A percentile compares a stretch with the other conserved stretches of the same genome.
Conservation (phyloP, 495 filamentous ascomycete species). For the Daldinia concentrica region DNA sequence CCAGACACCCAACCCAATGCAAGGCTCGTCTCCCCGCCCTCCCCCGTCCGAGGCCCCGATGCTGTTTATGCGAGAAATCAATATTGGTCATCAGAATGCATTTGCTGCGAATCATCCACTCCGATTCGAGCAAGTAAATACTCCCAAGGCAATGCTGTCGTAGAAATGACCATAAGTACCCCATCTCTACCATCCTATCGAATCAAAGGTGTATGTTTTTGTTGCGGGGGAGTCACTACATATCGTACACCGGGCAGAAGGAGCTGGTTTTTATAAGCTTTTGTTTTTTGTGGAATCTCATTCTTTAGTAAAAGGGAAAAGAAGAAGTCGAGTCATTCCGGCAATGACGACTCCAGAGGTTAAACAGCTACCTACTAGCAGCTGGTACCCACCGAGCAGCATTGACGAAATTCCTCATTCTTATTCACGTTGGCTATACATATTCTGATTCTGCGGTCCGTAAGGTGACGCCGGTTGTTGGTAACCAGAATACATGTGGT, state of each 20-base stretch:
- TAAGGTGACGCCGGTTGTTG: constrained; percentile 78
- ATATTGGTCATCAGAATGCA: constrained; percentile 41
- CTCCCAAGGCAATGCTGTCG: constrained; percentile 38
- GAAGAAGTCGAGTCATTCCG: constrained; percentile 12
- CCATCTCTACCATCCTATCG: constrained; percentile 22
- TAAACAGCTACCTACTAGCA: constrained; percentile 6
- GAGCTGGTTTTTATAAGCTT: constrained; percentile 31
- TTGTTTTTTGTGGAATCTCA: constrained; percentile 14
- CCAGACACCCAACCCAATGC: constrained; percentile 43
- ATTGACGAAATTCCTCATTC: background rate
- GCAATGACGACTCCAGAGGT: background rate
- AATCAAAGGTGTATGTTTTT: constrained; percentile 25
- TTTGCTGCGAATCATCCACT: constrained; percentile 34
- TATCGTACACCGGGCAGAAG: constrained; percentile 37
- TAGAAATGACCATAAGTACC: constrained; percentile 19
- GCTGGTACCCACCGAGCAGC: background rate
- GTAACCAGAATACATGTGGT: constrained; percentile 63
- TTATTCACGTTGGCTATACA: constrained; percentile 79
- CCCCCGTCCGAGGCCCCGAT: constrained; percentile 32
- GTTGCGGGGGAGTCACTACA: constrained; percentile 32
- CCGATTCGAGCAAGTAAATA: constrained; percentile 29
- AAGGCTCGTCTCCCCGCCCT: constrained; percentile 37
- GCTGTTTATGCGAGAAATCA: constrained; percentile 44
- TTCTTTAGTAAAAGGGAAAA: constrained; percentile 17
- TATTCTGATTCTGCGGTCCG: constrained; percentile 69